Conservation (phyloP, 305 asterid species). For the Fraxinus latifolia region DNA sequence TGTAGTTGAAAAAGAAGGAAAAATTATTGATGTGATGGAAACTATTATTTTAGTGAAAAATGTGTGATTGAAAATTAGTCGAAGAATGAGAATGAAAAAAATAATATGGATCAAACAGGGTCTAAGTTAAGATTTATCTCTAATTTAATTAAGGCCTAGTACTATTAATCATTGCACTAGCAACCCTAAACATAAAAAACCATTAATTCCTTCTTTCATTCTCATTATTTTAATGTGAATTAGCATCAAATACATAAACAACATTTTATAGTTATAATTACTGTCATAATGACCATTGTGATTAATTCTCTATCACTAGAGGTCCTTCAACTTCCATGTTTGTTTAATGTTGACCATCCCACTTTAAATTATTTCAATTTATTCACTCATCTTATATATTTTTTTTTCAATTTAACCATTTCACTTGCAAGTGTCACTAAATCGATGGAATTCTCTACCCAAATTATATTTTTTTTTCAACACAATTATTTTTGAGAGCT, state of each 20-base stretch:
- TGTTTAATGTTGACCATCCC: not conserved
- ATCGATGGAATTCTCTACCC: not conserved
- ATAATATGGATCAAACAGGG: too few relatives aligned
- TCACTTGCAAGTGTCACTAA: not conserved
- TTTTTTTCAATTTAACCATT: not conserved
- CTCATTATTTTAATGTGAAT: slow-evolving; percentile 26
- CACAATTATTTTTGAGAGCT: not conserved
- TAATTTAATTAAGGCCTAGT: slow-evolving; percentile 25
- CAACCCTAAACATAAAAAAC: slow-evolving; percentile 26
- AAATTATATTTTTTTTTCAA: not conserved
- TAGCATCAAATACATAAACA: slow-evolving; percentile 22
- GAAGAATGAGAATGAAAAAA: too few relatives aligned
- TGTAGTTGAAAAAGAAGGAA: too few relatives aligned
- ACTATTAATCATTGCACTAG: slow-evolving; percentile 44
- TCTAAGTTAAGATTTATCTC: not conserved
- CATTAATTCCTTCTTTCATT: slow-evolving; percentile 14
- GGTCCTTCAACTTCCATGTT: not conserved
- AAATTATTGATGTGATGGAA: too few relatives aligned
- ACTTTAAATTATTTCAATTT: not conserved
- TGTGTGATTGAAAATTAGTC: too few relatives aligned
- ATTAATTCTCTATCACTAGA: slow-evolving; percentile 18
- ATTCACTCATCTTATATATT: not conserved
- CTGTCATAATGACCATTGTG: slow-evolving; percentile 37
- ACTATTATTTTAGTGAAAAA: too few relatives aligned
- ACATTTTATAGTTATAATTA: slow-evolving; percentile 20